These are phyloP conservation scores for Pisolithus thermaeus DNA, from an alignment of 1,284 basidiomycete genomes.

Conservation along the genomic window DNA sequence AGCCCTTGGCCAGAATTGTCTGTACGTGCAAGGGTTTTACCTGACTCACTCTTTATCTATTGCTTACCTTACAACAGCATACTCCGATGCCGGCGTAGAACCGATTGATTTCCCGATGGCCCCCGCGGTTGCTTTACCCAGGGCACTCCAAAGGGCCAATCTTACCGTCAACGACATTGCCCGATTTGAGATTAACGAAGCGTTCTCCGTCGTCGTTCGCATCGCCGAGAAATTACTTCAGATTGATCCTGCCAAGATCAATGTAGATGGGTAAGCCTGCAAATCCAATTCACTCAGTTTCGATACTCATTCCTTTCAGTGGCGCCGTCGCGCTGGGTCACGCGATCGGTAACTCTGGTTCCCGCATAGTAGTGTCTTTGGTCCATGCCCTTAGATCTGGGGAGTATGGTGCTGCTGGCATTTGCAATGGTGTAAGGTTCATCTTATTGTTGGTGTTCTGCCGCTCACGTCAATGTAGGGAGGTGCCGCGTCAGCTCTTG, in stretches of 20 bases:
- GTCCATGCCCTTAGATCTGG: slow-evolving; percentile 91
- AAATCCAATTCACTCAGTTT: slow-evolving; percentile 7
- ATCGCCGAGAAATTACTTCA: slow-evolving; percentile 87
- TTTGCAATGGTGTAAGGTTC: slow-evolving; percentile 90
- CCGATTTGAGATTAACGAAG: slow-evolving; percentile 96
- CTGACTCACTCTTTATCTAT: background rate
- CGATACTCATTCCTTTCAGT: slow-evolving; percentile 34
- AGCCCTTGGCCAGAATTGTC: slow-evolving; percentile 87
- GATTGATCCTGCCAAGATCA: slow-evolving; percentile 86
- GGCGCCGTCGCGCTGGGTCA: slow-evolving; percentile 93
- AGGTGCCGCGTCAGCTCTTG: slow-evolving; percentile 86
- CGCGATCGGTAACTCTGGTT: slow-evolving; percentile 94
- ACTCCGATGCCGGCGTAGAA: slow-evolving; percentile 93
- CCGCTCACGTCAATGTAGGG: slow-evolving; percentile 46
- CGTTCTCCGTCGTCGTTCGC: slow-evolving; percentile 92
- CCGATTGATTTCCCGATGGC: slow-evolving; percentile 98
- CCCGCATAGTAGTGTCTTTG: slow-evolving; percentile 93
- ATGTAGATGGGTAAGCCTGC: slow-evolving; percentile 74
- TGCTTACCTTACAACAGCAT: slow-evolving; percentile 50
- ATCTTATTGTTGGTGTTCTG: slow-evolving; percentile 6
- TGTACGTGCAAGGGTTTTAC: slow-evolving; percentile 46
- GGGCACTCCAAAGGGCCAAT: slow-evolving; percentile 85
- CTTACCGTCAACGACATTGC: slow-evolving; percentile 82
- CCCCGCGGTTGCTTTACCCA: slow-evolving; percentile 87
- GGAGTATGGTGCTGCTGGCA: slow-evolving; percentile 93